phyloP scores from a whole-genome alignment of 2,329 filamentous ascomycete genomes.

The Aureobasidium sp. region DNA sequence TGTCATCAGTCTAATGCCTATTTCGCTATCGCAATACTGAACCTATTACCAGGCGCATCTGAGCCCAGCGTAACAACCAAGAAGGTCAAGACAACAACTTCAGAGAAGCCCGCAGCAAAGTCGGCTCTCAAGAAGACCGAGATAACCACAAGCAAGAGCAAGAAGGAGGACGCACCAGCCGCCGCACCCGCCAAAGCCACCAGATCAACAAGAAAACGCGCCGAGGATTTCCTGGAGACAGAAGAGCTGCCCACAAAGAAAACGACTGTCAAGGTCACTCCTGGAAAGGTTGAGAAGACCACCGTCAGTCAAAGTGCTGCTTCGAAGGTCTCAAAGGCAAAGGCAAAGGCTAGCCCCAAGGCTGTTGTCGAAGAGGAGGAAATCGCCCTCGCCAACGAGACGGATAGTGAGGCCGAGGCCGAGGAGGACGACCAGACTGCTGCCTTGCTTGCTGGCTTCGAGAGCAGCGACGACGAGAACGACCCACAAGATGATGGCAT shows the following conservation, averaged over 20 bases:
- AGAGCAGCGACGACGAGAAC: constrained; percentile 40
- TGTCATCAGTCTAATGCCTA: neutral
- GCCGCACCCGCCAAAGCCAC: constrained; percentile 4
- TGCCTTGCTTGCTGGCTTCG: constrained; percentile 46
- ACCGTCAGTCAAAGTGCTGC: constrained; percentile 8
- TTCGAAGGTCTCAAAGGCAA: constrained; percentile 11
- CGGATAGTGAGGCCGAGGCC: constrained; percentile 29
- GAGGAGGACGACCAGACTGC: constrained; percentile 42
- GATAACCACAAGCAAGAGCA: constrained; percentile 7
- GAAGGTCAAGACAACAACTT: constrained; percentile 29
- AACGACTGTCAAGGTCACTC: constrained; percentile 7
- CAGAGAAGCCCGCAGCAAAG: constrained; percentile 23
- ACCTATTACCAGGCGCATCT: constrained; percentile 22
- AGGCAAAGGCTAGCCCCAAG: constrained; percentile 14
- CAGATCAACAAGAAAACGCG: constrained; percentile 19
- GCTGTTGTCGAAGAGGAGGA: constrained; percentile 20
- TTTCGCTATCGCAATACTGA: neutral
- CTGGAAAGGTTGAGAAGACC: constrained; percentile 14
- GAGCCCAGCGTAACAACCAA: constrained; percentile 25
- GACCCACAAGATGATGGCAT: constrained; percentile 32
- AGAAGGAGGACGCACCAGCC: constrained; percentile 3
- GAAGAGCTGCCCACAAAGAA: constrained; percentile 18
- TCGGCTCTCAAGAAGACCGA: constrained; percentile 28
- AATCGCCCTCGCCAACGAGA: constrained; percentile 18
- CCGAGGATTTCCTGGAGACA: constrained; percentile 15